A percentile compares a stretch with the other conserved stretches of the same genome.
These are phyloP conservation scores for Mycena amicta DNA, from an alignment of 768 basidiomycete genomes.

Conservation along the genomic window DNA sequence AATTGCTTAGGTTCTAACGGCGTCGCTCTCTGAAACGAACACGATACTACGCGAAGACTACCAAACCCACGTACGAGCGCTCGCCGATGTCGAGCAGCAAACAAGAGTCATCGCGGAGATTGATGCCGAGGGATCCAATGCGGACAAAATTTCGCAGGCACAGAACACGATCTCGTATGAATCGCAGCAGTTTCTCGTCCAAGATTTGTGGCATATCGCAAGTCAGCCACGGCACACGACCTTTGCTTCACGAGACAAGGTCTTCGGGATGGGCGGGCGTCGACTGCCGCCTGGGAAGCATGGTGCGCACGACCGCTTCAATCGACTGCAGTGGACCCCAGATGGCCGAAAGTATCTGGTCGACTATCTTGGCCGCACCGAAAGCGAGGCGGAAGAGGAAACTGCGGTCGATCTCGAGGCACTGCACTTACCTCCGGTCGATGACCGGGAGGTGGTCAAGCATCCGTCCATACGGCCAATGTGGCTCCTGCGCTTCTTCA, in stretches of 20 bases:
- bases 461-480: conserved; percentile 67
- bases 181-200: conserved; percentile 65
- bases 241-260: conserved; percentile 63
- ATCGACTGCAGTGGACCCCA: conserved; percentile 70
- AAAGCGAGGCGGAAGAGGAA: conserved; percentile 79
- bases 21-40: conserved; percentile 56
- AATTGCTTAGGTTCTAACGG: conserved; percentile 49
- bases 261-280: conserved; percentile 64
- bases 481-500: conserved; percentile 78
- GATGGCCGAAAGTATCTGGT: conserved; percentile 65
- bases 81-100: conserved; percentile 48
- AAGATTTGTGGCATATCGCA: conserved; percentile 69
- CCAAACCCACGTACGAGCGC: conserved; percentile 48
- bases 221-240: conserved; percentile 63
- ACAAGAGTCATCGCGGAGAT: conserved; percentile 53
- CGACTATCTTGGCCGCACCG: conserved; percentile 69
- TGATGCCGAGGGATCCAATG: conserved; percentile 50
- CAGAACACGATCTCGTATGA: conserved; percentile 73
- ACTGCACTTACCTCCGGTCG: conserved; percentile 34
- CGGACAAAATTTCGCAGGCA: conserved; percentile 59
- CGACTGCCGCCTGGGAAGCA: conserved; percentile 51
- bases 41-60: conserved; percentile 61
- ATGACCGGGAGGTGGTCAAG: conserved; percentile 59
- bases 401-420: conserved; percentile 32
- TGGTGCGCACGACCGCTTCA: conserved; percentile 61